Evolutionary conservation across 305 asterid species (phyloP), one percentile per base, ranked within the genome.

Genomic region (Andrographis paniculata): DNA sequence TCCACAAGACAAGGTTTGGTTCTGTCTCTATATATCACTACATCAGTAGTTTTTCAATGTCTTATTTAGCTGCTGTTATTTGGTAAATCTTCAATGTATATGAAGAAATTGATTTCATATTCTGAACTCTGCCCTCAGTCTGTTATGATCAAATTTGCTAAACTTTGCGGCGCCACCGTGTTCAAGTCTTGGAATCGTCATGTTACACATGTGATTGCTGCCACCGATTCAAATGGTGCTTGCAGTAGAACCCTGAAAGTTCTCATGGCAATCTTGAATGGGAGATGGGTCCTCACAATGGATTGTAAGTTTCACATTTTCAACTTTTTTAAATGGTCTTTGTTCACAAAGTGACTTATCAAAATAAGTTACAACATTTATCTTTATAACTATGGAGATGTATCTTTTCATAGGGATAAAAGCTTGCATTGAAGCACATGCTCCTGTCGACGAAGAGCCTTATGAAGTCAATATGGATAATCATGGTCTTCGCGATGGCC

Each of bases 181-280:
- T 43, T 66, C 75, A 86, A 86, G 73, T 58, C 66, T 28, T 91
- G 95, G 94, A 70, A 69, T 44, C 67, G 93, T 56, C 72, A 66
- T 50, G 83, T 80, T 28, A 91, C 95, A 13, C 99, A 91, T 65
- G 87, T 91, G 53, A 72, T 91, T 46, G 87, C 96, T 20, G 70
- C 93, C 50, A 78, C 93, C 14, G 82, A 91, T 65, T 69, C 74
- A 50, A 67, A 72, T 50, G 99, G 95, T 48, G 89, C 95, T 47
- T 83, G 84, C 66, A 75, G 83, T 35, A 72, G 95, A 71, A 86
- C 96, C 42, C 53, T 76, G 19, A 91, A 91, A 66, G 73, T 91
- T 71, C 94, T 91, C 58, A 80, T 91, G 95, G 96, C 85, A 2
- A 80, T 91, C 55, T 63, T 86, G 66, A 66, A 80, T 40, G 96